A percentile compares a stretch with the other conserved stretches of the same genome.
Evolutionary conservation across 2,329 filamentous ascomycete species (phyloP).

Genomic region (Colletotrichum acutatum): DNA sequence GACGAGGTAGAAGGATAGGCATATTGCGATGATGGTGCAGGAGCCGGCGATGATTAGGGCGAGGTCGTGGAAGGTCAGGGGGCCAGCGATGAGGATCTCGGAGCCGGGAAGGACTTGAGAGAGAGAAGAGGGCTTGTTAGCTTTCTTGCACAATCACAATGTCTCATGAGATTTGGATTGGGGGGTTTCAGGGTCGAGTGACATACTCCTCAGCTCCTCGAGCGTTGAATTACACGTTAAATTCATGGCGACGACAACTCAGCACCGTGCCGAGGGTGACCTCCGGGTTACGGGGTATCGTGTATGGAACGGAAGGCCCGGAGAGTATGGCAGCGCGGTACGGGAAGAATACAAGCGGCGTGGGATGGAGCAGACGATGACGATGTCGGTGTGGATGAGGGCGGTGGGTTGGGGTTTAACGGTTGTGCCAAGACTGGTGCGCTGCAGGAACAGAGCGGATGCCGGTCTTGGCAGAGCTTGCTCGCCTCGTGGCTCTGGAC

Average conservation of each 20-base stretch:
- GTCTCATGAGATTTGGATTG: no score
- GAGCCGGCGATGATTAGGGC: slow-evolving; percentile 62
- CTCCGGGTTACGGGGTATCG: not conserved
- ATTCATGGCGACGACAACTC: slow-evolving; percentile 43
- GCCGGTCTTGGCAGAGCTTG: slow-evolving; percentile 31
- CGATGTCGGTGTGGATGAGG: not conserved
- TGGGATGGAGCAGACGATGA: not conserved
- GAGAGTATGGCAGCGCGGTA: not conserved
- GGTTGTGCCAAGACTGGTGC: slow-evolving; percentile 25
- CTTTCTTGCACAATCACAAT: not conserved
- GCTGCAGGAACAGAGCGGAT: slow-evolving; percentile 33
- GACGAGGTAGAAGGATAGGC: slow-evolving; percentile 66
- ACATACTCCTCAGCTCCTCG: slow-evolving; percentile 55
- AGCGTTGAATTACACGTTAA: slow-evolving; percentile 55
- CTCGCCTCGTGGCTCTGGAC: slow-evolving; percentile 18
- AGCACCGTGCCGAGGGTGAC: not conserved
- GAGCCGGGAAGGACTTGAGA: slow-evolving; percentile 53
- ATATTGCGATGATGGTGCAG: slow-evolving; percentile 61
- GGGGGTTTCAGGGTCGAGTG: not conserved
- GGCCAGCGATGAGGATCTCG: slow-evolving; percentile 58
- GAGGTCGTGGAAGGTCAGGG: slow-evolving; percentile 65
- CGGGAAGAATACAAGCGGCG: not conserved
- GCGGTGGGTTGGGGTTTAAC: slow-evolving; percentile 6
- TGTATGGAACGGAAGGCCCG: not conserved
- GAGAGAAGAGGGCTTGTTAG: slow-evolving; percentile 9